Base-by-base conservation (phyloP, 495 filamentous ascomycete species). In the Poronia punctata region DNA sequence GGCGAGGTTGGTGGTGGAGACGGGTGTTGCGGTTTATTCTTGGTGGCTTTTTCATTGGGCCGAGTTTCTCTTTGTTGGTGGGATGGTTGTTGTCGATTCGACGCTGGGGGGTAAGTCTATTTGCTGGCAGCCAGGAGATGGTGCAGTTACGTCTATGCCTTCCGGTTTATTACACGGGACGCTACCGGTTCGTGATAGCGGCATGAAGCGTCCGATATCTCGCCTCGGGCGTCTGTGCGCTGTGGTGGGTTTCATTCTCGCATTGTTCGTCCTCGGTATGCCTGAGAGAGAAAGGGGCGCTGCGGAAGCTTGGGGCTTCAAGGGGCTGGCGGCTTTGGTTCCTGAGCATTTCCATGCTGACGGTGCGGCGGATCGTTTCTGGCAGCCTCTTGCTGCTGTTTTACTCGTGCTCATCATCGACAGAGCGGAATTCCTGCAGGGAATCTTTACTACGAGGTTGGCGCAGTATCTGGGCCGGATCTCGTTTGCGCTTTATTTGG, bases 381-480 rank as follows among this genome's bases (percentile, higher is more conserved):
- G 59, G 54, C 55, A 69, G 8, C 66, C 62, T 39, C 60, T 76
- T 42, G 79, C 75, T 12, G 71, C 75, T 18, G 52, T 67, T 19
- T 53, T 79, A 15, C 65, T 82, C 40, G 74, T 82, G 5, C 62
- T 65, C 12, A 60, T 66, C 22, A 66, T 75, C n/a, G 65, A 68
- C 11, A 56, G 53, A 32, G 54, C 65, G 17, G 24, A 19, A n/a
- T 64, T 54, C 59, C 49, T 70, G 10, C 71, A 75, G 45, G 62
- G 64, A 40, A 64, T 79, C 24, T 82, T 82, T 57, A 74, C 70
- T 40, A 71, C 71, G 35, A 61, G 62, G 2, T 57, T 80, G 32
- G 78, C 76, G 34, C 79, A 81, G 53, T 82, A 79, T 45, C 65
- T 84, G 7, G 79, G 79, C 22, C 71, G 75, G 40, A 68, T 84